Evolutionary conservation across 805 yeast genomes (phyloP), one percentile per base, ranked within the genome.

Genomic region (Maudiozyma bulderi): DNA sequence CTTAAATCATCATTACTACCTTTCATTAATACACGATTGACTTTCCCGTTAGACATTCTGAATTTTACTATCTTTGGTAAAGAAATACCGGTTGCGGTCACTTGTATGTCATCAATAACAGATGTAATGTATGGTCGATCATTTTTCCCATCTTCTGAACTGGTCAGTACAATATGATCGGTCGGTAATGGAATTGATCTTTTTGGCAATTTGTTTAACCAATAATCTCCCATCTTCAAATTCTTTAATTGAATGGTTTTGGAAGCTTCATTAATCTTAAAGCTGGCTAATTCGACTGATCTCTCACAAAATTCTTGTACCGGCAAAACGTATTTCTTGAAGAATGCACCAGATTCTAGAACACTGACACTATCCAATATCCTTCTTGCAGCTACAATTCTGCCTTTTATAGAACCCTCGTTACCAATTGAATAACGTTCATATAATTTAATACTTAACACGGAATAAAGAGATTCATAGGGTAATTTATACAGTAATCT

Each of bases 1-100:
- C 98, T 71, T 47, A 93, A 69, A 66, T 93, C 99, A 67, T 93
- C 99, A 8, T 86, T 76, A 6, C 95, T 89, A 29, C 87, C 87
- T 61, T 93, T 93, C 54, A 90, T 68, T 15, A 93, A 69, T 60
- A 84, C 74, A 49, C 72, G 78, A 51, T 78, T 82, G 0, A 50
- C 57, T 0, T 64, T 53, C 0, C 98, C 98, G 57, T 80, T 75
- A 0, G 81, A 72, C 13, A 82, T 65, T 0, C 44, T 46, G 47
- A 86, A 68, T 1, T 68, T 74, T 46, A 82, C 72, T 46, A 95
- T 84, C 60, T 91, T 91, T 0, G 99, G 99, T 51, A 81, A 73
- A 53, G 96, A 87, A 9, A 91, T 65, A 3, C 99, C 99, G 0
- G 93, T 79, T 0, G 81, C 55, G 0, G 98, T 93, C n/a, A 87